Evolutionary conservation across 768 basidiomycete genomes (phyloP), one percentile per base, ranked within the genome.

Genomic region (Phanerochaete carnosa): DNA sequence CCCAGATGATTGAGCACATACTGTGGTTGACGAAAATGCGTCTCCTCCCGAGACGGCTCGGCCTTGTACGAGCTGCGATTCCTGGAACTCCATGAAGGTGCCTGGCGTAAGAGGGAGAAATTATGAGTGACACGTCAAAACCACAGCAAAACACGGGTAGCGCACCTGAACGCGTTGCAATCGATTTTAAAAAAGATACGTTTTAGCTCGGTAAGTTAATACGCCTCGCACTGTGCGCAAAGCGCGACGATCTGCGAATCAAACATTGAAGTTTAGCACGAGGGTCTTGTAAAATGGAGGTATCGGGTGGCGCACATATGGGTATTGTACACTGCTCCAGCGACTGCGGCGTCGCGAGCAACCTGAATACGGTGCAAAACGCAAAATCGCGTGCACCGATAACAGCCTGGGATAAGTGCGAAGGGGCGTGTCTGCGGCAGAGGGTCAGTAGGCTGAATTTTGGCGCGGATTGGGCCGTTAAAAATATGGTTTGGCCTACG

Each of bases 281-380:
- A 47, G 23, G n/a, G 23, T 3, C n/a, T 50, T 25, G 15, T 15
- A 30, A 6, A 25, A 6, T 3, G 37, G 37, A 8, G 23, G 33
- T 47, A n/a, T 30, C 22, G 45, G 47, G 13, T 19, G 19, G 32
- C 53, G 49, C 29, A 60, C 59, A 55, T 60, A 60, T 60, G 59
- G 59, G 59, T 60, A 49, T 6, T n/a, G 59, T 60, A 60, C 59
- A 60, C 59, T 52, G 50, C 19, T 7, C 29, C 50, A 52, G 50
- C 50, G 50, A 52, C 50, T 13, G 19, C 29, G 28, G 30, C 29
- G 50, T 52, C 29, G 50, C 50, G 29, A 29, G 6, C 29, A 29
- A 29, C 50, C 16, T 2, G 13, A 8, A 8, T 15, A 30, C 28
- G 29, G 12, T 32, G 29, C 3, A 12, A 19, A 29, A 4, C 9